Percentiles rank a stretch among this genome's conserved stretches.
Evolutionary conservation across 306 rosid genomes (phyloP).

Genomic region (Prinsepia uniflora): DNA sequence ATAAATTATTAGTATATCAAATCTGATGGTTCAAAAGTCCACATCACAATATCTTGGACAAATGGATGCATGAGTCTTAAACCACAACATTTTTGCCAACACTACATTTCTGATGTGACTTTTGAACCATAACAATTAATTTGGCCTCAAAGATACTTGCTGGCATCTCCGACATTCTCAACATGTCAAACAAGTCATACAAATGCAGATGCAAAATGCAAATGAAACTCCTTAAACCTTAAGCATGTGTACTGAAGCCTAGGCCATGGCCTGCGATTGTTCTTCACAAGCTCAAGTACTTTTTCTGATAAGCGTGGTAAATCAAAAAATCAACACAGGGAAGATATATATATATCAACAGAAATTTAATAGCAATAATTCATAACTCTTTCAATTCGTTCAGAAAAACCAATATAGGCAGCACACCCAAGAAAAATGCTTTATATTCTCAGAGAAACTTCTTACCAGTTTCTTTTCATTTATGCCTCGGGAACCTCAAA

Average conservation of each 20-base stretch:
- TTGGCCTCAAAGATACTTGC: not conserved
- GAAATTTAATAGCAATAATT: not conserved
- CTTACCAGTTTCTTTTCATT: conserved; percentile 6
- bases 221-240: too few species aligned
- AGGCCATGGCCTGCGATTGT: not conserved
- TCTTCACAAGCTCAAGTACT: not conserved
- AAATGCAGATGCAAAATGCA: too few species aligned
- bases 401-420: not conserved
- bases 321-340: not conserved
- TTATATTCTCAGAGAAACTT: conserved; percentile 8
- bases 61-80: not conserved
- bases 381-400: not conserved
- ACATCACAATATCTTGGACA: not conserved
- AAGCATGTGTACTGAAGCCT: too few species aligned
- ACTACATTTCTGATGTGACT: conserved; percentile 1
- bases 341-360: not conserved
- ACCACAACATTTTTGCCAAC: not conserved
- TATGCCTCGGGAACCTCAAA: conserved; percentile 8
- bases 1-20: not conserved
- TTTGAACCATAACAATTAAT: not conserved
- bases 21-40: not conserved
- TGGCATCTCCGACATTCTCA: not conserved
- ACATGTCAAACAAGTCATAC: not conserved
- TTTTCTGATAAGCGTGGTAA: not conserved
- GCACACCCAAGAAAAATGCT: conserved; percentile 10